Evolutionary conservation across 1,284 basidiomycete species (phyloP).

Genomic region (Apiotrichum gamsii): DNA sequence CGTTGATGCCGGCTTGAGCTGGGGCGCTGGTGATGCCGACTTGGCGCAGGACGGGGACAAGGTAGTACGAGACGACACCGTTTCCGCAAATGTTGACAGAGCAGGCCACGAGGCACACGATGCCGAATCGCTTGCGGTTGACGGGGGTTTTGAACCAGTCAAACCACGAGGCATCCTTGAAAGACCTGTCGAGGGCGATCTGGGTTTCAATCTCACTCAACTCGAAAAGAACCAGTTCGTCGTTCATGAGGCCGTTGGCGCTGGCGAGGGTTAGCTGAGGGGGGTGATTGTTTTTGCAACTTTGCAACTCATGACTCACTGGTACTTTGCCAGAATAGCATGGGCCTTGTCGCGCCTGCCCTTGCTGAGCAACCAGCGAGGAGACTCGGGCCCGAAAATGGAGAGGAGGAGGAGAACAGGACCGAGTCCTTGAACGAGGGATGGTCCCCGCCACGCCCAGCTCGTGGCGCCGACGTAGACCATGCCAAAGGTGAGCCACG

Average conservation of each 20-base stretch:
- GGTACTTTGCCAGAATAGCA: slow-evolving; percentile 57
- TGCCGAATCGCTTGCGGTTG: slow-evolving; percentile 49
- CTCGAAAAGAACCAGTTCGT: slow-evolving; percentile 47
- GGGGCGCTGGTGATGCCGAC: slow-evolving; percentile 62
- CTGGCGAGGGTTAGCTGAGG: too few species aligned
- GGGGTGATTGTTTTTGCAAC: too few species aligned
- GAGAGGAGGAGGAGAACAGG: not conserved
- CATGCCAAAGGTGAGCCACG: slow-evolving; percentile 36
- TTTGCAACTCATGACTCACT: slow-evolving; percentile 31
- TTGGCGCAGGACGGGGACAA: slow-evolving; percentile 60
- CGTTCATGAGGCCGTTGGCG: slow-evolving; percentile 46
- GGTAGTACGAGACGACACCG: slow-evolving; percentile 61
- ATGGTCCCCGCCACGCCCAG: slow-evolving; percentile 52
- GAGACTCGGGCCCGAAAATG: slow-evolving; percentile 56
- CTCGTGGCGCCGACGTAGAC: slow-evolving; percentile 29
- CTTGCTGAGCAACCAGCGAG: slow-evolving; percentile 59
- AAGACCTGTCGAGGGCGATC: slow-evolving; percentile 34
- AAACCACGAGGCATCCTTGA: slow-evolving; percentile 15
- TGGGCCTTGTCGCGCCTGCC: slow-evolving; percentile 53
- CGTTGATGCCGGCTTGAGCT: slow-evolving; percentile 63
- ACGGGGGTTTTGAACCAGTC: slow-evolving; percentile 38
- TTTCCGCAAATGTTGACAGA: slow-evolving; percentile 52
- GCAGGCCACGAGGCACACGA: slow-evolving; percentile 38
- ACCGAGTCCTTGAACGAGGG: slow-evolving; percentile 56
- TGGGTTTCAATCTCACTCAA: slow-evolving; percentile 46